Evolutionary conservation across 352 stramenopile species (phyloP).

Genomic region (Sclerospora graminicola): DNA sequence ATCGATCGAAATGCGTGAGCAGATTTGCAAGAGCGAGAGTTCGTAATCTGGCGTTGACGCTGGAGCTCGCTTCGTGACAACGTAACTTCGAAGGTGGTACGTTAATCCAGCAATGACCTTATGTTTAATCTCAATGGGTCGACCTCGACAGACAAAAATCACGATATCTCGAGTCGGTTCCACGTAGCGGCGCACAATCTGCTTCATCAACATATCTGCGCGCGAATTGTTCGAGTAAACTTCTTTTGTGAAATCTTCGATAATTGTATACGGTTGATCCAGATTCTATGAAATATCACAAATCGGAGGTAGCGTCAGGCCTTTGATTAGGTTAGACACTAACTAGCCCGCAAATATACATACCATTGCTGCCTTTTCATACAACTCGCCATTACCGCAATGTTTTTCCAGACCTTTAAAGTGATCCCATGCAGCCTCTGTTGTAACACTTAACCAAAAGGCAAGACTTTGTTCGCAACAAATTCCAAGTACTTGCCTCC

Average conservation of each 20-base stretch:
- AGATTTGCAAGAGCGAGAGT: slow-evolving; percentile 39
- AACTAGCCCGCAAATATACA: not conserved
- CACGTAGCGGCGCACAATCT: slow-evolving; percentile 20
- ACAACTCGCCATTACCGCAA: slow-evolving; percentile 16
- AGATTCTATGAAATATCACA: slow-evolving; percentile 11
- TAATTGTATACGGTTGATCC: slow-evolving; percentile 18
- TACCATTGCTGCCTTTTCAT: slow-evolving; percentile 22
- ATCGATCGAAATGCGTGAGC: slow-evolving; percentile 37
- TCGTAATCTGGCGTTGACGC: slow-evolving; percentile 18
- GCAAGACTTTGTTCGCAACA: slow-evolving; percentile 23
- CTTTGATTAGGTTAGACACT: not conserved
- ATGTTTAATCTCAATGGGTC: slow-evolving; percentile 18
- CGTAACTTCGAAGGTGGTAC: slow-evolving; percentile 16
- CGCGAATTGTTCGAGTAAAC: slow-evolving; percentile 15
- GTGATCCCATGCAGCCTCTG: slow-evolving; percentile 17
- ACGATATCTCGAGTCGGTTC: slow-evolving; percentile 15
- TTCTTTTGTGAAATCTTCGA: slow-evolving; percentile 21
- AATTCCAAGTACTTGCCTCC: slow-evolving; percentile 27
- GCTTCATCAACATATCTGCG: slow-evolving; percentile 18
- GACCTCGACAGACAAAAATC: slow-evolving; percentile 12
- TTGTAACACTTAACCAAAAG: slow-evolving; percentile 18
- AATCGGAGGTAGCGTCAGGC: not conserved
- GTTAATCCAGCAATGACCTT: slow-evolving; percentile 12
- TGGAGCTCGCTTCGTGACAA: slow-evolving; percentile 29
- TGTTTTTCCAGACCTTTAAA: slow-evolving; percentile 22